These are phyloP conservation scores for Eremothecium gossypii DNA, from an alignment of 1,139 yeast genomes.

Conservation along the genomic window DNA sequence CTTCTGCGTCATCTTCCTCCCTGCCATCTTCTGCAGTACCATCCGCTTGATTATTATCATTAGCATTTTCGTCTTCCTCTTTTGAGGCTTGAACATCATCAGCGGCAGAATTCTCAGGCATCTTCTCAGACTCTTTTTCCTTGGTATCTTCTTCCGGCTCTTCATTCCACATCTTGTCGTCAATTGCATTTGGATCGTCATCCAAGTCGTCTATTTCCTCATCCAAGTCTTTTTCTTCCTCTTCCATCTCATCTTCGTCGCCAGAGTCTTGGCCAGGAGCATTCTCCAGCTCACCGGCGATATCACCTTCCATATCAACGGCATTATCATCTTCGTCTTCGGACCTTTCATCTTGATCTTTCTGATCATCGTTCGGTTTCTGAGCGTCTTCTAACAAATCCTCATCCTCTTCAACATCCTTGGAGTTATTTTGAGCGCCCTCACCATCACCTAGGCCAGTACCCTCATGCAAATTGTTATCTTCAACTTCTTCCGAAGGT, in stretches of 20 bases:
- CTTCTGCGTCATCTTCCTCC: constrained; percentile 44
- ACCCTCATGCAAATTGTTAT: constrained; percentile 64
- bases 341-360: constrained; percentile 47
- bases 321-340: constrained; percentile 71
- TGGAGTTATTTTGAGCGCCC: constrained; percentile 72
- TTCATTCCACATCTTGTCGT: constrained; percentile 99
- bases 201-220: constrained; percentile 87
- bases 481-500: constrained; percentile 57
- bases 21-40: constrained; percentile 35
- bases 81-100: constrained; percentile 56
- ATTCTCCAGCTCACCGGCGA: constrained; percentile 89
- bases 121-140: constrained; percentile 62
- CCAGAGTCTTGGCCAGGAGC: constrained; percentile 60
- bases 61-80: constrained; percentile 23
- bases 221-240: constrained; percentile 57
- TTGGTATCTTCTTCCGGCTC: constrained; percentile 67
- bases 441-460: constrained; percentile 98
- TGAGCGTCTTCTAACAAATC: constrained; percentile 87
- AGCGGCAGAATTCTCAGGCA: constrained; percentile 48
- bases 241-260: constrained; percentile 46
- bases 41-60: constrained; percentile 34
- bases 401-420: constrained; percentile 88
- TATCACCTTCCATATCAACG: constrained; percentile 89
- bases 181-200: constrained; percentile 88
- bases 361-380: constrained; percentile 67